A percentile compares a stretch with the other conserved stretches of the same genome.
These are phyloP conservation scores for Epichloe bromicola DNA, from an alignment of 2,329 filamentous ascomycete genomes.

Conservation along the genomic window DNA sequence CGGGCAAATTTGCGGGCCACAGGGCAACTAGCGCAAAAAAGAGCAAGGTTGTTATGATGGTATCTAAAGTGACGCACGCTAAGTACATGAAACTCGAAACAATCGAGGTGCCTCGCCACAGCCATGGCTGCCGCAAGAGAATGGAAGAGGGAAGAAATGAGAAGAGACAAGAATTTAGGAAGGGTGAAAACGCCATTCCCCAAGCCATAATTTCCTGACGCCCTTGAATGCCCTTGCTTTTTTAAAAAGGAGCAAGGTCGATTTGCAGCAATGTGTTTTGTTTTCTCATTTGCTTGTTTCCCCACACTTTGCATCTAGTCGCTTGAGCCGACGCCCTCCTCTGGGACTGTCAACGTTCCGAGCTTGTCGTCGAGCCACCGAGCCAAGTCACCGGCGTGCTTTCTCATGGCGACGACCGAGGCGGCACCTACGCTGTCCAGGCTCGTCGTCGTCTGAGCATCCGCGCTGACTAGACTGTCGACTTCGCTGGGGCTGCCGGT, in stretches of 20 bases:
- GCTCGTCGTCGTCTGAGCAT: slow-evolving; percentile 30
- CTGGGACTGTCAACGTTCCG: slow-evolving; percentile 37
- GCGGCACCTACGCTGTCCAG: slow-evolving; percentile 26
- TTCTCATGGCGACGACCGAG: slow-evolving; percentile 37
- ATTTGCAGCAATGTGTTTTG: not conserved
- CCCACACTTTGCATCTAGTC: not conserved
- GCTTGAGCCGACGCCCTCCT: slow-evolving; percentile 31
- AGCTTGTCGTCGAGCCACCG: slow-evolving; percentile 49
- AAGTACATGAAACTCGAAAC: not conserved
- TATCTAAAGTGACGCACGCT: slow-evolving; percentile 1
- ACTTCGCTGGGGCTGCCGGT: slow-evolving; percentile 27
- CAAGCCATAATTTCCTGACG: not conserved
- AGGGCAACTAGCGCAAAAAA: too few species aligned
- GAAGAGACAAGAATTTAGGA: not conserved
- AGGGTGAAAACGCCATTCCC: not conserved
- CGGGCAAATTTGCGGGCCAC: too few species aligned
- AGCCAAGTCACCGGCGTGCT: slow-evolving; percentile 46
- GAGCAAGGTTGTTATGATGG: not conserved
- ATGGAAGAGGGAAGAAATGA: not conserved
- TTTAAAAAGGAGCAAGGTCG: not conserved
- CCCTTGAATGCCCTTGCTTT: not conserved
- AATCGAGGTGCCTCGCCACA: too few species aligned
- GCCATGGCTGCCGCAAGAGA: too few species aligned
- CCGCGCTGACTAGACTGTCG: slow-evolving; percentile 33
- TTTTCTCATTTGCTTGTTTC: not conserved